Percentiles rank a stretch among this genome's conserved stretches.
phyloP scores from a whole-genome alignment of 2,329 filamentous ascomycete species.

The Pestalotiopsis sp. region DNA sequence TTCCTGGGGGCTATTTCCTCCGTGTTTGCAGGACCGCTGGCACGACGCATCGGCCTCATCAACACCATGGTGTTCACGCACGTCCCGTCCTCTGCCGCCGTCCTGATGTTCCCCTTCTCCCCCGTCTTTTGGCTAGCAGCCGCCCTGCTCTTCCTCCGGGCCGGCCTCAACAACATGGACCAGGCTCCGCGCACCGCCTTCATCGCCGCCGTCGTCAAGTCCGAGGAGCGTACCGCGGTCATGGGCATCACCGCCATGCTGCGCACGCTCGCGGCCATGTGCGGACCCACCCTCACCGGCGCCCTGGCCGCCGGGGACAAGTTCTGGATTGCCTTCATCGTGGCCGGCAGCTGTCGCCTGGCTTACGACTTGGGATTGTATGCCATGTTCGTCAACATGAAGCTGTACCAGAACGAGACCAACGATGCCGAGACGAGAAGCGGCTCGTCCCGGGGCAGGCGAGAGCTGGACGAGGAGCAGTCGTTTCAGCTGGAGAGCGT shows the following conservation, averaged over 20 bases:
- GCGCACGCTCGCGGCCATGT: constrained; percentile 60
- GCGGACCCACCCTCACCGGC: constrained; percentile 59
- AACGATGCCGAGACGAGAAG: not conserved
- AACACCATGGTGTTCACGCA: constrained; percentile 69
- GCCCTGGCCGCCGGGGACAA: constrained; percentile 51
- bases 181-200: constrained; percentile 69
- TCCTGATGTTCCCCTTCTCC: constrained; percentile 62
- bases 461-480: constrained; percentile 10
- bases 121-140: constrained; percentile 53
- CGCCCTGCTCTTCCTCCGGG: constrained; percentile 59
- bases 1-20: constrained; percentile 57
- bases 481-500: constrained; percentile 3
- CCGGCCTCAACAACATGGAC: constrained; percentile 70
- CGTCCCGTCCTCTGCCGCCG: constrained; percentile 63
- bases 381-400: constrained; percentile 62
- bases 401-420: constrained; percentile 48
- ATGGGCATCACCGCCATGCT: constrained; percentile 69
- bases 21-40: constrained; percentile 60
- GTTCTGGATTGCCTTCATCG: constrained; percentile 67
- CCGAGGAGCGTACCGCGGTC: constrained; percentile 69
- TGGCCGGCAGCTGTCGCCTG: constrained; percentile 55
- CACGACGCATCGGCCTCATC: constrained; percentile 61
- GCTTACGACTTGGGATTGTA: constrained; percentile 63
- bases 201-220: constrained; percentile 67
- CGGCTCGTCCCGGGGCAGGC: not conserved